Percentiles rank a stretch among this genome's conserved stretches.
phyloP scores from a whole-genome alignment of 2,329 filamentous ascomycete genomes.

The Aspergillus novofumigatus region DNA sequence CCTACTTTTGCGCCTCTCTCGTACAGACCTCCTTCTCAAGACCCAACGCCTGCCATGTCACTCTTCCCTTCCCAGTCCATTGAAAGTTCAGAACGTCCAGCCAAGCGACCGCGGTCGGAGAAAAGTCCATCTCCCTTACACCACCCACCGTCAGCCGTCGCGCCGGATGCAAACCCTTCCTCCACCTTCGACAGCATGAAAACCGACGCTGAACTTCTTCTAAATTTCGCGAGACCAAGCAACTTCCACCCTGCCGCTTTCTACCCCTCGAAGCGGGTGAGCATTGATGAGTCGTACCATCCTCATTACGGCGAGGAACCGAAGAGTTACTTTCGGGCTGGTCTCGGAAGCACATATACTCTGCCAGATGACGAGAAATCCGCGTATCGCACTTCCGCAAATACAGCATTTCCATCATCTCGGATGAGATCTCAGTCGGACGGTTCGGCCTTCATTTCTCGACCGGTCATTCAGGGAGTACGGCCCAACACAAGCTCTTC shows the following conservation, averaged over 20 bases:
- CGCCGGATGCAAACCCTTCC: slow-evolving; percentile 28
- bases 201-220: slow-evolving; percentile 46
- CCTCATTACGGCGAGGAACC: slow-evolving; percentile 19
- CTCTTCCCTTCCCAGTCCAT: slow-evolving; percentile 28
- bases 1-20: slow-evolving; percentile 38
- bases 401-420: slow-evolving; percentile 25
- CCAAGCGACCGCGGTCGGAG: slow-evolving; percentile 60
- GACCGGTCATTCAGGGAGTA: slow-evolving; percentile 32
- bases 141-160: slow-evolving; percentile 23
- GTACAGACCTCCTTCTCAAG: slow-evolving; percentile 28
- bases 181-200: slow-evolving; percentile 39
- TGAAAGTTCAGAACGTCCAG: slow-evolving; percentile 44
- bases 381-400: slow-evolving; percentile 9
- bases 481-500: slow-evolving; percentile 39
- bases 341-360: slow-evolving; percentile 14
- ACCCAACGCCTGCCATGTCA: slow-evolving; percentile 20
- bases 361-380: slow-evolving; percentile 16
- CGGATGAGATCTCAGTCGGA: slow-evolving; percentile 41
- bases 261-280: slow-evolving; percentile 25
- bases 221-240: slow-evolving; percentile 42
- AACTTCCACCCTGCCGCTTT: slow-evolving; percentile 26
- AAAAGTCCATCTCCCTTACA: slow-evolving; percentile 44
- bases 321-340: slow-evolving; percentile 20
- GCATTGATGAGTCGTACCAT: slow-evolving; percentile 29
- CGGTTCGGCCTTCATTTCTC: slow-evolving; percentile 37